A percentile compares a stretch with the other conserved stretches of the same genome.
Evolutionary conservation across 2,329 filamentous ascomycete species (phyloP).

Genomic region (Lachnellula subtilissima): DNA sequence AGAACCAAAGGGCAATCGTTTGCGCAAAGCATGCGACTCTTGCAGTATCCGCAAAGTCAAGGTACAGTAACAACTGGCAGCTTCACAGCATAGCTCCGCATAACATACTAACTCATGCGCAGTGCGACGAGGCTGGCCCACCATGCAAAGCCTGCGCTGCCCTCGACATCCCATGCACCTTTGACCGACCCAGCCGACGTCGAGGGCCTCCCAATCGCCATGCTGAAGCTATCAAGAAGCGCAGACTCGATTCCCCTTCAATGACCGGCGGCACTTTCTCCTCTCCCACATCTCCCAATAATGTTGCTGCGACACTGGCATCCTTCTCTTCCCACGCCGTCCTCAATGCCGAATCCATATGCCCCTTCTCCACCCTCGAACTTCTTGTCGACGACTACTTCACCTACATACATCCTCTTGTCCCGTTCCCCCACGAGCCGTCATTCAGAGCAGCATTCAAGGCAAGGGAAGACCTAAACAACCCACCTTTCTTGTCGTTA

Average conservation of each 20-base stretch:
- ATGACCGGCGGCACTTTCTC: slow-evolving; percentile 15
- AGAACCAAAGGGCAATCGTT: slow-evolving; percentile 30
- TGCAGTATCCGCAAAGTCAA: slow-evolving; percentile 50
- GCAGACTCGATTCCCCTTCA: slow-evolving; percentile 37
- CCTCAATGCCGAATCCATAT: slow-evolving; percentile 65
- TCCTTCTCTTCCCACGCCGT: slow-evolving; percentile 32
- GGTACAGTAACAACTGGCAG: slow-evolving; percentile 29
- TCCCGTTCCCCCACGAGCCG: slow-evolving; percentile 74
- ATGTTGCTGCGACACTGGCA: slow-evolving; percentile 30
- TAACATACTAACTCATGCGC: slow-evolving; percentile 7
- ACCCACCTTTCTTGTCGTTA: slow-evolving; percentile 63
- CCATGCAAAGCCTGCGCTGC: slow-evolving; percentile 61
- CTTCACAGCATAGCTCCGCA: not conserved
- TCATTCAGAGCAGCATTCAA: slow-evolving; percentile 68
- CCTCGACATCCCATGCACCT: slow-evolving; percentile 64
- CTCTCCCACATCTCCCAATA: slow-evolving; percentile 28
- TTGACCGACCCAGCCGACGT: slow-evolving; percentile 57
- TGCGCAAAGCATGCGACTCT: slow-evolving; percentile 48
- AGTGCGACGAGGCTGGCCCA: slow-evolving; percentile 63
- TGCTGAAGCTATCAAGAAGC: slow-evolving; percentile 62
- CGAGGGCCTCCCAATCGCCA: slow-evolving; percentile 63
- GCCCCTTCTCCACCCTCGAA: slow-evolving; percentile 62
- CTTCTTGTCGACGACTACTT: slow-evolving; percentile 77
- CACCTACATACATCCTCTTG: slow-evolving; percentile 73
- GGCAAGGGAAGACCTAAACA: slow-evolving; percentile 60